These are phyloP conservation scores for Massarina eburnea DNA, from an alignment of 2,329 filamentous ascomycete species.

Conservation along the genomic window DNA sequence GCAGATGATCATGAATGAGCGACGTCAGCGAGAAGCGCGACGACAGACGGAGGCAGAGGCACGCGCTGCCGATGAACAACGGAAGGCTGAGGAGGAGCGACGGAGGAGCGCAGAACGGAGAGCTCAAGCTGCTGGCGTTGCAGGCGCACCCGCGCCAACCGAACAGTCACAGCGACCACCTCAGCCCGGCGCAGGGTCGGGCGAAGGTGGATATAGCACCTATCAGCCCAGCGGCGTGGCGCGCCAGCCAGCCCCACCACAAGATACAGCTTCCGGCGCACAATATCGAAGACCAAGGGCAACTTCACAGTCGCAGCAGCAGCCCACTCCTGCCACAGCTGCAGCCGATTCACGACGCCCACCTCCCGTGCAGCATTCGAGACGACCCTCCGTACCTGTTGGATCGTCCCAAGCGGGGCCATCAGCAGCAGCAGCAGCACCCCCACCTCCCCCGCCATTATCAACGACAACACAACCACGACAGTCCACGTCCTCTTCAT, in stretches of 20 bases:
- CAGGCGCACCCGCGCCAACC: slow-evolving; percentile 39
- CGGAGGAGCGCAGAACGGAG: slow-evolving; percentile 61
- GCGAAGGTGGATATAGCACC: slow-evolving; percentile 28
- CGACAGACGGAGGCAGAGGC: slow-evolving; percentile 64
- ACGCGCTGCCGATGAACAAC: slow-evolving; percentile 52
- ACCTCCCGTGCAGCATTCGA: slow-evolving; percentile 31
- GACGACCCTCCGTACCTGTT: slow-evolving; percentile 34
- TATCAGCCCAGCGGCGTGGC: slow-evolving; percentile 28
- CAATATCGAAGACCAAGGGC: slow-evolving; percentile 34
- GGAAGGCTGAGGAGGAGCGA: slow-evolving; percentile 55
- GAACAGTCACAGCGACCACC: slow-evolving; percentile 33
- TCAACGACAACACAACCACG: slow-evolving; percentile 31
- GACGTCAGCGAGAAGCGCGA: slow-evolving; percentile 73
- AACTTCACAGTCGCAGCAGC: slow-evolving; percentile 39
- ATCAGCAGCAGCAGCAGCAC: slow-evolving; percentile 27
- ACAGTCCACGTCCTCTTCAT: slow-evolving; percentile 61
- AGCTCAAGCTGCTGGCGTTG: slow-evolving; percentile 57
- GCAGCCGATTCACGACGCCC: slow-evolving; percentile 33
- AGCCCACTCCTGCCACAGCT: slow-evolving; percentile 31
- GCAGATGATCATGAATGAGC: slow-evolving; percentile 87
- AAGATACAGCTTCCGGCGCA: slow-evolving; percentile 28
- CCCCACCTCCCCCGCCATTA: slow-evolving; percentile 28
- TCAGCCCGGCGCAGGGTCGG: slow-evolving; percentile 27
- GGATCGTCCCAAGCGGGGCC: slow-evolving; percentile 35
- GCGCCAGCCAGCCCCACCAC: slow-evolving; percentile 33